phyloP scores from a whole-genome alignment of 179 eudicot species.

The Patellifolia procumbens region DNA sequence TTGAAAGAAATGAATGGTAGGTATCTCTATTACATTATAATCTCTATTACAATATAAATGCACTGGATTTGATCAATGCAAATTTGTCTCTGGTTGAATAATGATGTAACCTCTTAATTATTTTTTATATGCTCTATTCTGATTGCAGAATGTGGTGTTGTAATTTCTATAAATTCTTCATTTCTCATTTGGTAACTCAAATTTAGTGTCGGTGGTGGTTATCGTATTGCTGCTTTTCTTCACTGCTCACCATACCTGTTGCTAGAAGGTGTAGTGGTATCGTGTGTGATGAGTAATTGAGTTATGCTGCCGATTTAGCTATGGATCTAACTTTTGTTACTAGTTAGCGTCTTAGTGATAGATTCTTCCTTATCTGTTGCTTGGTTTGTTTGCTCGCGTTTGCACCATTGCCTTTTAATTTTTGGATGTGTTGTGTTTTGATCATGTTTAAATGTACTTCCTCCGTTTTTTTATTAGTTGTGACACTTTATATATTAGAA shows the following conservation, averaged over 20 bases:
- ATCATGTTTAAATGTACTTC: no score
- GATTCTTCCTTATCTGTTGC: neutral
- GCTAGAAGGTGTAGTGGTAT: neutral
- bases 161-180: no score
- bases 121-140: neutral
- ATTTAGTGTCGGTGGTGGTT: neutral
- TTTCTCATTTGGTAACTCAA: neutral
- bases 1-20: conserved; percentile 94
- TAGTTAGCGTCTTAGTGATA: neutral
- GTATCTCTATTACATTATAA: neutral
- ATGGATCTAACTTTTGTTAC: neutral
- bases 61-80: neutral
- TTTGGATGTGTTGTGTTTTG: neutral
- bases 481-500: no score
- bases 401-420: neutral
- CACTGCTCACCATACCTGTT: neutral
- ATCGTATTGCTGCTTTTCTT: neutral
- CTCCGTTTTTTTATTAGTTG: no score
- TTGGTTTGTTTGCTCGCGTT: neutral
- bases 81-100: neutral
- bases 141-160: neutral
- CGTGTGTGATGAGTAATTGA: neutral
- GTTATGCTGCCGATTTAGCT: neutral
- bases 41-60: neutral
- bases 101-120: neutral